A percentile compares a stretch with the other conserved stretches of the same genome.
Evolutionary conservation across 1,139 yeast species (phyloP).

Genomic region (Candida tetrigidarum): DNA sequence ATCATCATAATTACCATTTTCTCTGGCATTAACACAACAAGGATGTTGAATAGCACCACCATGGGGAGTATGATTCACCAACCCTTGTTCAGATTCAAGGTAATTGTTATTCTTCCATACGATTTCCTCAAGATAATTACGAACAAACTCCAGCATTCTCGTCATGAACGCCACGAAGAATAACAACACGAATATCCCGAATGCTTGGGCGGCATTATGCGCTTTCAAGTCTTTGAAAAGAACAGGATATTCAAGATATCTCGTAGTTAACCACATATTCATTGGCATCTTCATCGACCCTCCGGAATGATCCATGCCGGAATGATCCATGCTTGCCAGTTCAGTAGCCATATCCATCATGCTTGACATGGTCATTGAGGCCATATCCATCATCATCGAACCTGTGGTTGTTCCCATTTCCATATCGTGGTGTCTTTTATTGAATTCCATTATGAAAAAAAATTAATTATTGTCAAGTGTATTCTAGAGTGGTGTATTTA

Average conservation of each 20-base stretch:
- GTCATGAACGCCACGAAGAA: slow-evolving; percentile 60
- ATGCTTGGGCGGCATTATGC: slow-evolving; percentile 58
- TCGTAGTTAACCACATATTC: slow-evolving; percentile 61
- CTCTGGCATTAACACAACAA: slow-evolving; percentile 9
- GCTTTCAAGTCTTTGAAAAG: slow-evolving; percentile 60
- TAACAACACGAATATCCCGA: slow-evolving; percentile 69
- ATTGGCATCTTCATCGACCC: slow-evolving; percentile 28
- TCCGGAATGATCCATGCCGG: slow-evolving; percentile 14
- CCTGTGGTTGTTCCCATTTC: slow-evolving; percentile 8
- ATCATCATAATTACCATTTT: slow-evolving; percentile 6
- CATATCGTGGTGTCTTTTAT: slow-evolving; percentile 6
- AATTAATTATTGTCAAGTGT: background rate
- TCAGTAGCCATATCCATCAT: slow-evolving; percentile 17
- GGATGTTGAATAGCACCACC: too few species aligned
- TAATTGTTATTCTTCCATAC: slow-evolving; percentile 56
- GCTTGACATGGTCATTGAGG: slow-evolving; percentile 14
- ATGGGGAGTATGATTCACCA: too few species aligned
- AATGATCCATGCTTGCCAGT: slow-evolving; percentile 11
- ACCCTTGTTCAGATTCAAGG: slow-evolving; percentile 14
- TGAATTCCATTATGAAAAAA: slow-evolving; percentile 1
- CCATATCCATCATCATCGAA: slow-evolving; percentile 14
- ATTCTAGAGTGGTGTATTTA: background rate
- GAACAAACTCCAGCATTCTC: slow-evolving; percentile 60
- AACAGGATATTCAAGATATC: slow-evolving; percentile 60
- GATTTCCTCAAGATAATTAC: slow-evolving; percentile 66